Conservation (phyloP, 2,329 filamentous ascomycete genomes). For the Endocalyx cinctus region DNA sequence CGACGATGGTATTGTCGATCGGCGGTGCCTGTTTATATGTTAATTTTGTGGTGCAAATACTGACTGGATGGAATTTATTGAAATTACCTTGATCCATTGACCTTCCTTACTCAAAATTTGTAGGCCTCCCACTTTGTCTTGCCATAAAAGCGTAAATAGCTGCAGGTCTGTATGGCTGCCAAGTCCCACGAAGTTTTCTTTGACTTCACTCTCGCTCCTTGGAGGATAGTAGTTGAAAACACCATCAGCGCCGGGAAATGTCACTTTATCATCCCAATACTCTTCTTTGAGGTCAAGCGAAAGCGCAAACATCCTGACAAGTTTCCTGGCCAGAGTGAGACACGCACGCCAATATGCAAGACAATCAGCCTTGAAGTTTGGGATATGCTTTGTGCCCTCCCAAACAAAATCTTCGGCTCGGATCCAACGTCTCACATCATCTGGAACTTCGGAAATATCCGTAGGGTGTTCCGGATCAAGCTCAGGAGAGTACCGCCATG, state of each 20-base stretch:
- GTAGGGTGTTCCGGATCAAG: constrained; percentile 43
- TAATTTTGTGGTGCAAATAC: too few relatives aligned
- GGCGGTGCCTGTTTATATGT: constrained; percentile 36
- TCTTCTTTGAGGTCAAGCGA: constrained; percentile 48
- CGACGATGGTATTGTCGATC: constrained; percentile 42
- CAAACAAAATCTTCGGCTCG: constrained; percentile 48
- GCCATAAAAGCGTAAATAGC: constrained; percentile 47
- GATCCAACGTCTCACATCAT: constrained; percentile 36
- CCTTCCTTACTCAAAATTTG: constrained; percentile 37
- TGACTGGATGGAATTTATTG: too few relatives aligned
- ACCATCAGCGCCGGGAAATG: constrained; percentile 42
- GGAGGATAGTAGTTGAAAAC: constrained; percentile 38
- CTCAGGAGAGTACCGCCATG: constrained; percentile 47
- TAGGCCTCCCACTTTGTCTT: constrained; percentile 37
- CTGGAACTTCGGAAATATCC: constrained; percentile 36
- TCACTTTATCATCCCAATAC: constrained; percentile 51
- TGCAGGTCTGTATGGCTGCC: constrained; percentile 52
- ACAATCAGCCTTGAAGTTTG: constrained; percentile 42
- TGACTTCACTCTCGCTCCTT: constrained; percentile 18
- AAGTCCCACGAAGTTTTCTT: constrained; percentile 32
- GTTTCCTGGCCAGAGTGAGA: constrained; percentile 43
- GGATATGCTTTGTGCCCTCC: constrained; percentile 43
- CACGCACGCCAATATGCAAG: constrained; percentile 44
- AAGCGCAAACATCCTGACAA: constrained; percentile 51
- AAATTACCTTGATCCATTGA: constrained; percentile 36